Base-by-base conservation (phyloP, 164 flowering plant species). In the Piper longum region DNA sequence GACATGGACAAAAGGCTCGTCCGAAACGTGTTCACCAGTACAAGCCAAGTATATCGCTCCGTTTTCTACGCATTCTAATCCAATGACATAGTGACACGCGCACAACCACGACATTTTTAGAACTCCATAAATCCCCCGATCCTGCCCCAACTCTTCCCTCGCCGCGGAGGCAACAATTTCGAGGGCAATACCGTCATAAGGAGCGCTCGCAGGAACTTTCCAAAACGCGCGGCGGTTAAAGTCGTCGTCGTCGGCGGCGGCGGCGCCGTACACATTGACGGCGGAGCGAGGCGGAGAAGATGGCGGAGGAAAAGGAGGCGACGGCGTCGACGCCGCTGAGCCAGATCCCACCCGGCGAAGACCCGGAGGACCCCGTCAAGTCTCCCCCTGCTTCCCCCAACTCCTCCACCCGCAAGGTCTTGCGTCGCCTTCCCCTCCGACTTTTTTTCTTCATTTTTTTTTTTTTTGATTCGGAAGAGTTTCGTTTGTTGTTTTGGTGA, bases 361-460 rank as follows among this genome's bases (percentile, higher is more conserved):
- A 88, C 72, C 82, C 85, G 66, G 96, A 88, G 63, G 92, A 85
- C 75, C 82, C 87, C 0, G 79, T 67, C n/a, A 89, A 86, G 69
- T 71, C 86, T 64, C 85, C 83, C 13, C 83, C 86, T 0, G 60
- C 54, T 66, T 77, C 96, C 40, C 78, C 85, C 19, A 77, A 74
- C 75, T 83, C 91, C 42, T 81, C 88, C 65, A 80, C 96, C 66
- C 86, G 92, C 17, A 77, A 84, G 89, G 96, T 88, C 66, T 3
- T 0, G 57, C 19, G 57, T 55, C 57, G 7, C 7, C 57, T 17
- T 7, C 57, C 19, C 19, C 19, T 39, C 62, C 48, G 18, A 39
- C 41, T 41, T 17, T 39, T 42, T 41, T 41, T 11, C 19, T 42
- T 14, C 11, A 12, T 60, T 41, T 41, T 1, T 60, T 43, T 42